Base-by-base conservation (phyloP, 2,329 filamentous ascomycete genomes). In the Nemania diffusa region DNA sequence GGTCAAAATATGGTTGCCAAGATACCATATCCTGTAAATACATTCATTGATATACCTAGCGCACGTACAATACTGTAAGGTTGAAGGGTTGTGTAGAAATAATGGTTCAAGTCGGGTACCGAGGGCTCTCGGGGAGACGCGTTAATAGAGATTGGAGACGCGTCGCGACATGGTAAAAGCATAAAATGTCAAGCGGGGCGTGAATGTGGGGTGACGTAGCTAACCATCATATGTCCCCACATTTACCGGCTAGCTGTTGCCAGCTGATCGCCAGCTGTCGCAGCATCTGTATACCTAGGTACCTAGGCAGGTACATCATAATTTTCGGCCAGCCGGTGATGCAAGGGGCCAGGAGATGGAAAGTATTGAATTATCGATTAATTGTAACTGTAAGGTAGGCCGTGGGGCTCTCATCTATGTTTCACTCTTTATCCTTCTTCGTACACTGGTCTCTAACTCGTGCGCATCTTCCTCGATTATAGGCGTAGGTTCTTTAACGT, bases 131-230 rank as follows among this genome's bases (percentile, higher is more conserved):
- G 11, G 20, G 32, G 62, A 37, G 56, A 58, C 69, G 69, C 69
- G 69, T 71, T 57, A 68, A 71, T 69, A 44, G 34, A 29, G 13
- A 53, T 27, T 22, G 15, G 34, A 65, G 67, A 69, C 74, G 72
- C 72, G 73, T 72, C 69, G 67, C 62, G 50, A 51, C 22, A 56
- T 27, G 32, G 27, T 2, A 7, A 11, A 48, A 17, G 15, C 9
- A n/a, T 37, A 27, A 48, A 20, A 29, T 42, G 11, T 42, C 24
- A 62, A 55, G 57, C 22, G n/a, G 37, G 58, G 61, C 70, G 67
- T 64, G 66, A 64, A 64, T 44, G 73, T 73, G 73, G 73, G 71
- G 70, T 55, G 53, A 57, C 55, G 46, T 57, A 57, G n/a, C 42
- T 3, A 7, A 24, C 42, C 42, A 20, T 3, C 40, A 44, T 44